phyloP scores from a whole-genome alignment of 345 rosid species.

The Eucalyptus erythrocorys region DNA sequence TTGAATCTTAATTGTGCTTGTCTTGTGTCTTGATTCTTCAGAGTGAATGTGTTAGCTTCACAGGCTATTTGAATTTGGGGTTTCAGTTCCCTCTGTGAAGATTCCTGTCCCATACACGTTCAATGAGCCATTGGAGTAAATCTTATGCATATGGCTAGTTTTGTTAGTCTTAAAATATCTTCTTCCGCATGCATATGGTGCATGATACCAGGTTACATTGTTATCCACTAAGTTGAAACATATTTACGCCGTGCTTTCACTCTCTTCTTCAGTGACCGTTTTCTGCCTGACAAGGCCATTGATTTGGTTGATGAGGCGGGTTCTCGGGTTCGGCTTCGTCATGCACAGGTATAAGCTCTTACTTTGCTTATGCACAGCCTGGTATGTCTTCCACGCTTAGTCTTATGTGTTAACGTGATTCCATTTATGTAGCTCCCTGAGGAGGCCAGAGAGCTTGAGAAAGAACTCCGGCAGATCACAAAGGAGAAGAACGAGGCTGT shows the following conservation, averaged over 20 bases:
- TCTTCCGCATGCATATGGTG: not conserved
- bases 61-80: not conserved
- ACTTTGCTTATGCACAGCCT: not conserved
- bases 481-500: constrained; percentile 98
- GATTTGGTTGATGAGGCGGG: constrained; percentile 77
- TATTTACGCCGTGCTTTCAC: not conserved
- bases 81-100: not conserved
- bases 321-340: constrained; percentile 47
- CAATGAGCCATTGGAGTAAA: not conserved
- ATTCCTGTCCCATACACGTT: not conserved
- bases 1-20: not conserved
- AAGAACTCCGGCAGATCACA: constrained; percentile 83
- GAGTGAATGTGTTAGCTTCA: not conserved
- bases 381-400: not conserved
- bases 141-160: not conserved
- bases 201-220: not conserved
- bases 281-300: constrained; percentile 62
- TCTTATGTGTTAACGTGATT: not conserved
- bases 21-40: not conserved
- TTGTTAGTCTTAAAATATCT: not conserved
- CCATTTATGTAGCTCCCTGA: constrained; percentile 66
- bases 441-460: constrained; percentile 98
- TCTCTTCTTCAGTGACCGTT: constrained; percentile 36
- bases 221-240: not conserved
- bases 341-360: constrained; percentile 8